Base-by-base conservation (phyloP, 2,329 filamentous ascomycete genomes). In the Mariannaea sp. region DNA sequence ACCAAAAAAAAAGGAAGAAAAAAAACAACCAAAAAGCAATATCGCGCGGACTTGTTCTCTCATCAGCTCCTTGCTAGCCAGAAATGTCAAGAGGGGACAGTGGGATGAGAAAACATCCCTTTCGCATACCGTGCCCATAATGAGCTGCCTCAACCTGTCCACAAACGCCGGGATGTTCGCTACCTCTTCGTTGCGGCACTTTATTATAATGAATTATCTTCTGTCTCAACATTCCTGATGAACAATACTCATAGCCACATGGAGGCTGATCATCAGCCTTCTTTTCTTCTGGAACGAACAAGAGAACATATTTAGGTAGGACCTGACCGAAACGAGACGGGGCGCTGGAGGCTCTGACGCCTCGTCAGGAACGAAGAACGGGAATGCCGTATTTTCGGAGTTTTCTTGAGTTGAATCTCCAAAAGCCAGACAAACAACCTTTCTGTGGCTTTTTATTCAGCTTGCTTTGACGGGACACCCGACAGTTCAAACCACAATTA, bases 101-200 rank as follows among this genome's bases (percentile, higher is more conserved):
- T 32, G 16, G 16, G 35, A n/a, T 19, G 26, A 12, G 14, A 17
- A 33, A 16, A 24, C 43, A 48, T 30, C n/a, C 29, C 8, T 47
- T 32, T 48, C 24, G 35, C 43, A 47, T 43, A 44, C 48, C 48
- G 50, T 32, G 33, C 44, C 33, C 42, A 52, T 52, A 36, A 42
- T 33, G 26, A 47, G 20, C 29, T 12, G 26, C 7, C 26, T 12
- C 12, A 29, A 38, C 38, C n/a, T n/a, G n/a, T 38, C 50, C 38
- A 36, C 43, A 38, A 22, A 36, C 38, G 44, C 33, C 24, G 24
- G 36, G 14, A 36, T 24, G 5, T 27, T 12, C 26, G 38, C 38
- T 32, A 32, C 39, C 30, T 38, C 26, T 36, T 42, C 20, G 30
- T 20, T 16, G 7, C 19, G 22, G 36, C 30, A 8, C 33, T 43